Evolutionary conservation across 2,329 filamentous ascomycete species (phyloP).

Genomic region (Penicillium sp.): DNA sequence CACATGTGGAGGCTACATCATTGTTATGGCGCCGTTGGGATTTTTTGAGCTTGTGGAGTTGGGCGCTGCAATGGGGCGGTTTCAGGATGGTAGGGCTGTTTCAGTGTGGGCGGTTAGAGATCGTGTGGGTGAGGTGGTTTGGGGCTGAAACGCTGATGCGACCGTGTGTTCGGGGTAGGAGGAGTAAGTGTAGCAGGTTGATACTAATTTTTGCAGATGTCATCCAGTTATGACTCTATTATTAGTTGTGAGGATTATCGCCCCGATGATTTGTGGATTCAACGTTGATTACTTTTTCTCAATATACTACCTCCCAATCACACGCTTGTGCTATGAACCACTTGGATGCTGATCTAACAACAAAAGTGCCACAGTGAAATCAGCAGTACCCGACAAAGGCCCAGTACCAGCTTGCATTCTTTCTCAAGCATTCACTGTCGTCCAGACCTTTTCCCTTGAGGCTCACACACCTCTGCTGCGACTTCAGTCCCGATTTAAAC

Average conservation of each 20-base stretch:
- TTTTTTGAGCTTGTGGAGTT: background rate
- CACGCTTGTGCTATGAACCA: no score
- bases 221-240: background rate
- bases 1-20: background rate
- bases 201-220: background rate
- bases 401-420: slow-evolving; percentile 39
- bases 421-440: slow-evolving; percentile 44
- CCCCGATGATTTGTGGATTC: no score
- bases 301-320: background rate
- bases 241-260: background rate
- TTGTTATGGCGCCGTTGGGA: background rate
- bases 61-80: background rate
- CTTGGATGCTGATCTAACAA: slow-evolving; percentile 15
- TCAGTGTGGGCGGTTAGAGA: slow-evolving; percentile 9
- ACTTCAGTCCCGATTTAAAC: slow-evolving; percentile 11
- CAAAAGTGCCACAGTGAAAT: slow-evolving; percentile 21
- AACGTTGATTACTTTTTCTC: background rate
- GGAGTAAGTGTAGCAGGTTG: background rate
- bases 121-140: background rate
- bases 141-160: background rate
- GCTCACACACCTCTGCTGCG: slow-evolving; percentile 21
- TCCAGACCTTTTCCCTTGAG: slow-evolving; percentile 35
- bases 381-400: slow-evolving; percentile 29
- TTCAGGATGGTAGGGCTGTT: slow-evolving; percentile 7
- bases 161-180: background rate